These are phyloP conservation scores for Aspergillus ostianus DNA, from an alignment of 495 filamentous ascomycete genomes.

Conservation along the genomic window DNA sequence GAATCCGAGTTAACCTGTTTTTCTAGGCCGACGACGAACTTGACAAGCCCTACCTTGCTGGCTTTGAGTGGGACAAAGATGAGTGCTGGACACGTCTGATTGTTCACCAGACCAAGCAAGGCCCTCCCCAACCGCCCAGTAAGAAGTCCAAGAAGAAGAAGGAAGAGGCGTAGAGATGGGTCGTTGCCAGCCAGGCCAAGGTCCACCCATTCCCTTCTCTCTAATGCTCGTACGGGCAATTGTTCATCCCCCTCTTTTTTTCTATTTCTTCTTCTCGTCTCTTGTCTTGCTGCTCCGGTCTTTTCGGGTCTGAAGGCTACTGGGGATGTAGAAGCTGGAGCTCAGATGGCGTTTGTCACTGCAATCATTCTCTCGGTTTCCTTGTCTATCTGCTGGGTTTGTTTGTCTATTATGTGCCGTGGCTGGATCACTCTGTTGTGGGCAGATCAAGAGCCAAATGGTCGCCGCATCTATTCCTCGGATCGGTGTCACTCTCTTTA, in stretches of 20 bases:
- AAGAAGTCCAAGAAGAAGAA: constrained; percentile 72
- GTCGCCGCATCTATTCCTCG: neutral
- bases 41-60: constrained; percentile 73
- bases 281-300: constrained; percentile 14
- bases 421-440: too few relatives aligned
- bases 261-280: constrained; percentile 1
- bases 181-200: neutral
- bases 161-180: constrained; percentile 35
- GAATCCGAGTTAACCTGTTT: constrained; percentile 9
- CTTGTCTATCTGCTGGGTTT: neutral
- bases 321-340: constrained; percentile 32
- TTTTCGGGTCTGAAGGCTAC: constrained; percentile 15
- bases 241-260: neutral
- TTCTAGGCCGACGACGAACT: constrained; percentile 84
- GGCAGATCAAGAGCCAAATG: neutral
- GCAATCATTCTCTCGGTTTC: neutral
- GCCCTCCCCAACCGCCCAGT: constrained; percentile 45
- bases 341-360: constrained; percentile 22
- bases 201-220: neutral
- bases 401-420: neutral
- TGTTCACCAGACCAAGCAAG: constrained; percentile 78
- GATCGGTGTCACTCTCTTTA: neutral
- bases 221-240: neutral
- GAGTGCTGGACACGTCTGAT: constrained; percentile 73
- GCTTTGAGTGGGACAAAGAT: constrained; percentile 94